Evolutionary conservation across 2,329 filamentous ascomycete genomes (phyloP).

Genomic region (Cordyceps pruinosa): DNA sequence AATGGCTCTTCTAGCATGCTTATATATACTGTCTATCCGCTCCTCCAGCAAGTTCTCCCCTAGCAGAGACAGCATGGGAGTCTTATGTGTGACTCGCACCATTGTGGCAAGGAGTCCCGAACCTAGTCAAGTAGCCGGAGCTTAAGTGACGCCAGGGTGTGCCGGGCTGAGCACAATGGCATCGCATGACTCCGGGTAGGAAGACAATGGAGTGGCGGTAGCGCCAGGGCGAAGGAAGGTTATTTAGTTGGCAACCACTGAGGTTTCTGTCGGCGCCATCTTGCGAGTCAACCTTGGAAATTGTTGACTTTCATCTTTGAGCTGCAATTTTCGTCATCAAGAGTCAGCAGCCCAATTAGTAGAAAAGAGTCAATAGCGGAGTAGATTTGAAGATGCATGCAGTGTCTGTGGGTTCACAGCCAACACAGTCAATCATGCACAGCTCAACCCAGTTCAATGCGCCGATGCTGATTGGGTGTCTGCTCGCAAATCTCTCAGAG

Average conservation of each 20-base stretch:
- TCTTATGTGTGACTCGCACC: too few species aligned
- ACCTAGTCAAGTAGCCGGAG: too few species aligned
- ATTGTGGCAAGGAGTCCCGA: too few species aligned
- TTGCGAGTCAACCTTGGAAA: not conserved
- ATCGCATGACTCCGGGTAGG: too few species aligned
- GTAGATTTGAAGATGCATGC: not conserved
- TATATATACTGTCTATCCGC: too few species aligned
- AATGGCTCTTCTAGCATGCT: too few species aligned
- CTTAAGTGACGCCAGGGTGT: too few species aligned
- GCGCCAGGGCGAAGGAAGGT: not conserved
- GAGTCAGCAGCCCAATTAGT: too few species aligned
- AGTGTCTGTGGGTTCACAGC: not conserved
- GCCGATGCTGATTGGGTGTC: not conserved
- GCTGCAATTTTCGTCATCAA: not conserved
- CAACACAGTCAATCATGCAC: conserved; percentile 3
- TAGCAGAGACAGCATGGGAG: too few species aligned
- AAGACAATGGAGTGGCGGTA: not conserved
- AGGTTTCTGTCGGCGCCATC: not conserved
- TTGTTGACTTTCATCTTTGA: not conserved
- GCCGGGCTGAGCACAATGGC: too few species aligned
- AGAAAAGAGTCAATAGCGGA: not conserved
- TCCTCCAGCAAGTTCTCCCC: too few species aligned
- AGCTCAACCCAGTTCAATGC: not conserved
- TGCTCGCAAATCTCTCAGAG: not conserved
- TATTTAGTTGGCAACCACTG: not conserved